Evolutionary conservation across 2,329 filamentous ascomycete species (phyloP).

Genomic region (Penicillium brasilianum): DNA sequence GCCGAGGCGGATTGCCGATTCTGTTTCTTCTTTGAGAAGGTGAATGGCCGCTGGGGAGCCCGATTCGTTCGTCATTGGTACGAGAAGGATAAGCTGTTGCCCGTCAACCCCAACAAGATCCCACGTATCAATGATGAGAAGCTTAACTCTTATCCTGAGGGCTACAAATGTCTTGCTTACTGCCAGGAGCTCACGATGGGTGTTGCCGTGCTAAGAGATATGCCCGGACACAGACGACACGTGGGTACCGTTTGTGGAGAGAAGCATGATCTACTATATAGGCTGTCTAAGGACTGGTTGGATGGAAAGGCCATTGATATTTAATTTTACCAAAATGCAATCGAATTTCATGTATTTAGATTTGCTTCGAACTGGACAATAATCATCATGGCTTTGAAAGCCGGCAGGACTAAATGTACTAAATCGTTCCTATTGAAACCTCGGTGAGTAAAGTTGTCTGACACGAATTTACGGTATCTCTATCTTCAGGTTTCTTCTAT

Average conservation of each 20-base stretch:
- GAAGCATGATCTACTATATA: constrained; percentile 55
- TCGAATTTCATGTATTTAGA: background rate
- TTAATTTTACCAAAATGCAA: constrained; percentile 4
- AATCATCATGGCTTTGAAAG: too few relatives aligned
- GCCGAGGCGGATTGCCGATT: constrained; percentile 56
- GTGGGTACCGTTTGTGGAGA: constrained; percentile 41
- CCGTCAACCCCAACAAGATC: constrained; percentile 50
- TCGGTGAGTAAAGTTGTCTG: too few relatives aligned
- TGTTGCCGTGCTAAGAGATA: constrained; percentile 49
- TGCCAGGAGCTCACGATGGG: constrained; percentile 55
- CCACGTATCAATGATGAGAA: constrained; percentile 49
- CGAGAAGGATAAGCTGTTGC: constrained; percentile 59
- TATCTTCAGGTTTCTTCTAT: too few relatives aligned
- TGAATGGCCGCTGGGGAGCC: constrained; percentile 50
- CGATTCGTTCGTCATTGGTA: constrained; percentile 56
- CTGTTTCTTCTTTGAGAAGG: constrained; percentile 53
- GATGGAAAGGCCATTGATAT: constrained; percentile 45
- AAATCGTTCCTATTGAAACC: too few relatives aligned
- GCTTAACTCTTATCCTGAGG: constrained; percentile 48
- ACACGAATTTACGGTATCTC: too few relatives aligned
- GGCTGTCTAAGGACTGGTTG: constrained; percentile 52
- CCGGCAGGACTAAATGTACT: too few relatives aligned
- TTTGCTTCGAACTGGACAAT: background rate
- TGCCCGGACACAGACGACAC: constrained; percentile 53
- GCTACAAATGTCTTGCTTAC: constrained; percentile 53